Base-by-base conservation (phyloP, 2,329 filamentous ascomycete genomes). In the Penicillium rolfsii region DNA sequence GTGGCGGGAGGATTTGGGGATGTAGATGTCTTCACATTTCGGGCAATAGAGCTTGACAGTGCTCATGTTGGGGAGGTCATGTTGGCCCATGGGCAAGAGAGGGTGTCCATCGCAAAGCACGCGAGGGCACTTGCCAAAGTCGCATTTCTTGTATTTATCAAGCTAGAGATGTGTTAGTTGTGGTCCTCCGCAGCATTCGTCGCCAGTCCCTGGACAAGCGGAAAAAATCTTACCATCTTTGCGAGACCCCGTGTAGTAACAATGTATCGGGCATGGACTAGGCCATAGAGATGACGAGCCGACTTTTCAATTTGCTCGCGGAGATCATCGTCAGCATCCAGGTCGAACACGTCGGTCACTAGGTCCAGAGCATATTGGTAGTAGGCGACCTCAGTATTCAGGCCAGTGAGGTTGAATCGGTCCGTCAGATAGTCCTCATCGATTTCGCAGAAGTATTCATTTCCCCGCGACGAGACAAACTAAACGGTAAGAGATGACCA, bases 361-460 rank as follows among this genome's bases (percentile, higher is more conserved):
- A 99, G 87, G 75, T 99, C 95, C 49, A 99, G 86, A 16, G 95
- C 95, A 86, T 99, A 97, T 79, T 99, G 95, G 74, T 99, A 99
- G 82, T 98, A 97, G 74, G 97, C 91, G 14, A 99, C 95, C 76
- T 99, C 95, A 38, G 92, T 94, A 80, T 98, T 97, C 54, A 99
- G 86, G 40, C 95, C 95, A 0, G 95, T 99, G 63, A 99, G 83
- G 80, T 99, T 99, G 85, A 99, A 99, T 54, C 95, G 89, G 77
- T 99, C 95, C 55, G 93, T 98, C 50, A 99, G 85, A 79, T 99
- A 99, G 73, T 99, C 95, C 77, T 99, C 95, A 79, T 99, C 95
- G 72, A 99, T 98, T 76, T 99, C 95, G 85, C 95, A 99, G 74
- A 98, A 99, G 80, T 99, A 99, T 77, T 99, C 95, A 80, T 99